Conservation (phyloP, 2,329 filamentous ascomycete genomes). For the Beauveria asiatica region DNA sequence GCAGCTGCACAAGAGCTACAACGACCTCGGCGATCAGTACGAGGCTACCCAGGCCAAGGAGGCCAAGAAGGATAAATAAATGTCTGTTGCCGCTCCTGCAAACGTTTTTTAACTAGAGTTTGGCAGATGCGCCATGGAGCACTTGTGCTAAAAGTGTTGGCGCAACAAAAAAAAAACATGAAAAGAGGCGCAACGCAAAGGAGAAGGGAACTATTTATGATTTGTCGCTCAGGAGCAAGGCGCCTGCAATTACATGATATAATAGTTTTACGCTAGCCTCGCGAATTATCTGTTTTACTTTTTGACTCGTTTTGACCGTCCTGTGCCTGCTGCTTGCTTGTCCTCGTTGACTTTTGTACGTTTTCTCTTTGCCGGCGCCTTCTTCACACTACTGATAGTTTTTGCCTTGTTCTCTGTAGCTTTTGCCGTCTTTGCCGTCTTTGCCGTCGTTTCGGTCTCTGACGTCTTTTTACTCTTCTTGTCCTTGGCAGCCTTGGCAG, state of each 20-base stretch:
- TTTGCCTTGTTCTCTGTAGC: background rate
- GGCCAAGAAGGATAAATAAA: slow-evolving; percentile 50
- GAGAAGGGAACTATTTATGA: background rate
- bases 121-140: background rate
- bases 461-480: background rate
- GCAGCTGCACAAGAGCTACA: slow-evolving; percentile 77
- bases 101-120: background rate
- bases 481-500: background rate
- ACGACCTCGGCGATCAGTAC: slow-evolving; percentile 76
- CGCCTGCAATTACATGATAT: background rate
- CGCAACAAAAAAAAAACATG: background rate
- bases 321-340: background rate
- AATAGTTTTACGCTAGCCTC: slow-evolving; percentile 4
- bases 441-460: slow-evolving; percentile 6
- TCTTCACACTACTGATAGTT: background rate
- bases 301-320: slow-evolving; percentile 8
- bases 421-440: background rate
- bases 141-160: no score
- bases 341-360: background rate
- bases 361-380: background rate
- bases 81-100: background rate
- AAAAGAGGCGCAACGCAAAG: background rate
- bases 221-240: background rate
- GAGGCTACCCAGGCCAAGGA: slow-evolving; percentile 46
- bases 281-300: background rate